These are phyloP conservation scores for Delitschia confertaspora DNA, from an alignment of 495 filamentous ascomycete species.

Conservation along the genomic window DNA sequence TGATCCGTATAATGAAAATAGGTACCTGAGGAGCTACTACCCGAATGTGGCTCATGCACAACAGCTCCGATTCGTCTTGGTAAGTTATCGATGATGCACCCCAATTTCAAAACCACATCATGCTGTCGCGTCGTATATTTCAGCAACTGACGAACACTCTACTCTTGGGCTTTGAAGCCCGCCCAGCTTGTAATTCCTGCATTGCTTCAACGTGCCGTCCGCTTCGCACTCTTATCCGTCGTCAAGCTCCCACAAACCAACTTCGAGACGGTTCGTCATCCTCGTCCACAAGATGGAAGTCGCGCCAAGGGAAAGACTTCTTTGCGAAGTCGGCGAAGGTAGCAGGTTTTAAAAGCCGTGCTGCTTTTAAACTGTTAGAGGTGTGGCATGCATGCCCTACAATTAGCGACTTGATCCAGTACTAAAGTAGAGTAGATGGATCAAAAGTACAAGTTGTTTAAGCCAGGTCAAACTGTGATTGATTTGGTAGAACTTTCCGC, in stretches of 20 bases:
- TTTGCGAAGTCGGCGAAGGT: conserved; percentile 64
- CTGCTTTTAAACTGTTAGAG: conserved; percentile 85
- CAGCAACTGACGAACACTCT: conserved; percentile 25
- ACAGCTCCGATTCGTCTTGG: no score
- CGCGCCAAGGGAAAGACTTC: conserved; percentile 60
- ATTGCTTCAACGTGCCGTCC: conserved; percentile 9
- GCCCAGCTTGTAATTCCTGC: background rate
- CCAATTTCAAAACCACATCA: conserved; percentile 11
- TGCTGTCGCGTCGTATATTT: conserved; percentile 30
- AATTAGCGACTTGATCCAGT: background rate
- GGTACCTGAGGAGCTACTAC: no score
- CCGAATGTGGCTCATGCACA: no score
- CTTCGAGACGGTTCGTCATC: conserved; percentile 38
- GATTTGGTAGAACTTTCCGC: conserved; percentile 56
- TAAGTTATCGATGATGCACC: no score
- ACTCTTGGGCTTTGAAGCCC: conserved; percentile 9
- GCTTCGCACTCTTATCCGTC: background rate
- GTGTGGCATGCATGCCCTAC: conserved; percentile 34
- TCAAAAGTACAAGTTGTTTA: conserved; percentile 69
- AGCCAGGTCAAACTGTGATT: conserved; percentile 70
- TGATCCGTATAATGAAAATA: no score
- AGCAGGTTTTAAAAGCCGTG: conserved; percentile 72
- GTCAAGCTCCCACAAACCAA: background rate
- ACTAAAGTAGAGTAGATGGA: conserved; percentile 52
- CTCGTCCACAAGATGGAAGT: conserved; percentile 74